These are phyloP conservation scores for Aspergillus heteromorphus DNA, from an alignment of 495 filamentous ascomycete species.

Conservation along the genomic window DNA sequence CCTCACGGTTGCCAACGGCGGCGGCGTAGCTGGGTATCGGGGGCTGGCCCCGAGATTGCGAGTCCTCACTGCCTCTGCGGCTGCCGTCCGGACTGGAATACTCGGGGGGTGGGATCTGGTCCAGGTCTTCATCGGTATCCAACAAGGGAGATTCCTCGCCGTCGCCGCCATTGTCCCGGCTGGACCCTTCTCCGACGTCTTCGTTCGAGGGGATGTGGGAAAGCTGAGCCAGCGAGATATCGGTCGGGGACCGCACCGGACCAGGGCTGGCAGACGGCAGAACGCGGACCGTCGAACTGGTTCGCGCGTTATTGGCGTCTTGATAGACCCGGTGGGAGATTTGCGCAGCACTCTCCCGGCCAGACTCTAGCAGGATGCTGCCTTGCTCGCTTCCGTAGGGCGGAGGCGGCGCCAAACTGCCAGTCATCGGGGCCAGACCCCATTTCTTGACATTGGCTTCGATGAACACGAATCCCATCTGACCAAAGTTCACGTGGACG, in stretches of 20 bases:
- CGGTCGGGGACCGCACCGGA: slow-evolving; percentile 85
- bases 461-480: slow-evolving; percentile 96
- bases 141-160: slow-evolving; percentile 31
- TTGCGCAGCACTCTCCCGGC: slow-evolving; percentile 57
- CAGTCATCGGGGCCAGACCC: slow-evolving; percentile 94
- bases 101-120: slow-evolving; percentile 56
- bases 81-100: slow-evolving; percentile 66
- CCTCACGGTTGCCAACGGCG: slow-evolving; percentile 40
- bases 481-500: slow-evolving; percentile 95
- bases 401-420: slow-evolving; percentile 88
- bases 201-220: slow-evolving; percentile 68
- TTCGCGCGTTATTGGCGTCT: slow-evolving; percentile 37
- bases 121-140: slow-evolving; percentile 26
- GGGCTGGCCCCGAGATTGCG: slow-evolving; percentile 35
- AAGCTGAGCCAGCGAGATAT: slow-evolving; percentile 83
- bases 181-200: slow-evolving; percentile 70
- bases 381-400: slow-evolving; percentile 96
- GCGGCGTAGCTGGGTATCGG: slow-evolving; percentile 62
- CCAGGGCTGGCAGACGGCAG: slow-evolving; percentile 78
- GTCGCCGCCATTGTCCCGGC: slow-evolving; percentile 40
- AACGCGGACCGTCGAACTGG: slow-evolving; percentile 52
- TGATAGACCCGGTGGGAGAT: slow-evolving; percentile 53
- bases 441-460: slow-evolving; percentile 99
- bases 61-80: slow-evolving; percentile 48
- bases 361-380: slow-evolving; percentile 87